These are phyloP conservation scores for Saprolegnia parasitica DNA, from an alignment of 352 stramenopile genomes.

Conservation along the genomic window DNA sequence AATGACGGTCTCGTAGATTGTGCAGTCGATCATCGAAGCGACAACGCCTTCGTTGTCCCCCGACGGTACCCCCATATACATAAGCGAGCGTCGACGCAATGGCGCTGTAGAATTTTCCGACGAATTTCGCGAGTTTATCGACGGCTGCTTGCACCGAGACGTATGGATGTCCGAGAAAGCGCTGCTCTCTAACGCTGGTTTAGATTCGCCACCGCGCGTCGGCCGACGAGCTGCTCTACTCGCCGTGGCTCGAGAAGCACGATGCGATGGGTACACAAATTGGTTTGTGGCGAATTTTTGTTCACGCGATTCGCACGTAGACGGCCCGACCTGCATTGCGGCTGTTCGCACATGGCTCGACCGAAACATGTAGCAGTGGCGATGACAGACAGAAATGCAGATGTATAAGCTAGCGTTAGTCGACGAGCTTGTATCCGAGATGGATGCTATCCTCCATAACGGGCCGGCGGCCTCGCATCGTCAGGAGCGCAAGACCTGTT, in stretches of 20 bases:
- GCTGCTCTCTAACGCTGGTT: neutral
- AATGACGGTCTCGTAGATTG: constrained; percentile 36
- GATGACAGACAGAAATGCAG: neutral
- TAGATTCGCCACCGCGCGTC: constrained; percentile 37
- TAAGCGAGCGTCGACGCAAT: neutral
- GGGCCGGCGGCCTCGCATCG: neutral
- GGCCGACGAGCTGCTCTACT: constrained; percentile 48
- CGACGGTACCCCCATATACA: constrained; percentile 29
- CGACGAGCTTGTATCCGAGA: neutral
- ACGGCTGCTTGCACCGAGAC: constrained; percentile 58
- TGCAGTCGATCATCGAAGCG: constrained; percentile 71
- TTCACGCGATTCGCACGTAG: neutral
- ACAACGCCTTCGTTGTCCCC: constrained; percentile 43
- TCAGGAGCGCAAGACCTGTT: neutral
- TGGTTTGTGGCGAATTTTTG: neutral
- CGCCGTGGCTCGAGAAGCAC: constrained; percentile 52
- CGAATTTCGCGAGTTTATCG: constrained; percentile 58
- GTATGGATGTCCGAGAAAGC: constrained; percentile 32
- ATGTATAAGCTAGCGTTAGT: neutral
- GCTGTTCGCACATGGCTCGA: constrained; percentile 2
- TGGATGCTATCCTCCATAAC: neutral
- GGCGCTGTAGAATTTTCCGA: constrained; percentile 34
- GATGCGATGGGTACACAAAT: constrained; percentile 35
- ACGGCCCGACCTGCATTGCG: constrained; percentile 7
- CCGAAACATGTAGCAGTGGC: neutral